Evolutionary conservation across 345 rosid genomes (phyloP), one percentile per base, ranked within the genome.

Genomic region (Linum usitatissimum): DNA sequence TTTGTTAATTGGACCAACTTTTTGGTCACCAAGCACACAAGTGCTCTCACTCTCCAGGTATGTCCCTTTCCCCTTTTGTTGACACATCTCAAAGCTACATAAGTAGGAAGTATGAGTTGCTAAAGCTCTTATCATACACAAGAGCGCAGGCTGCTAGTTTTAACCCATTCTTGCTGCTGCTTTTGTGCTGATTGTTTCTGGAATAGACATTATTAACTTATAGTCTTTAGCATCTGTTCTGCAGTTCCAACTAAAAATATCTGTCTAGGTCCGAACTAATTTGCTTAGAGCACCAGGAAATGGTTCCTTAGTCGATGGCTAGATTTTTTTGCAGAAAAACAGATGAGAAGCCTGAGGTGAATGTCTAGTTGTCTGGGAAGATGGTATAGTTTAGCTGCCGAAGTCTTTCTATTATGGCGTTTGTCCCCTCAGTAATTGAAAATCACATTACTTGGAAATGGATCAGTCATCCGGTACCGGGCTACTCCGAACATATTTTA

Each of bases 41-140:
- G 86, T 7, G 84, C 84, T 14, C 53, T 81, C 65, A 81, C 89
- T 53, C 81, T 81, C 31, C 83, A 84, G 84, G 84, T 76, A 74
- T 38, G 59, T 34, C 10, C 8, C 20, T 13, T 13, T 30, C 34
- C 18, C 12, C 6, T 17, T 1, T 17, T 1, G 38, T 34, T 34
- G 38, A 34, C 38, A 34, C 5, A 34, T 34, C 1, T 34, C 51
- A 10, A 45, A 45, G 15, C 51, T 45, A 45, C 38, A 5, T 4
- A 18, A 45, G 48, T 6, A 40, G 13, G 48, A 40, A 40, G 10
- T 40, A 40, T 40, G 48, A 40, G 28, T 34, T 34, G 38, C 38
- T 6, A 45, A 40, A 40, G 48, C 13, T 40, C 2, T 7, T 2
- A 7, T 40, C 51, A 0, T 45, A 13, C 17, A 5, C 3, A 34